These are phyloP conservation scores for Nitzschia palea DNA, from an alignment of 108 stramenopile species.

Conservation along the genomic window DNA sequence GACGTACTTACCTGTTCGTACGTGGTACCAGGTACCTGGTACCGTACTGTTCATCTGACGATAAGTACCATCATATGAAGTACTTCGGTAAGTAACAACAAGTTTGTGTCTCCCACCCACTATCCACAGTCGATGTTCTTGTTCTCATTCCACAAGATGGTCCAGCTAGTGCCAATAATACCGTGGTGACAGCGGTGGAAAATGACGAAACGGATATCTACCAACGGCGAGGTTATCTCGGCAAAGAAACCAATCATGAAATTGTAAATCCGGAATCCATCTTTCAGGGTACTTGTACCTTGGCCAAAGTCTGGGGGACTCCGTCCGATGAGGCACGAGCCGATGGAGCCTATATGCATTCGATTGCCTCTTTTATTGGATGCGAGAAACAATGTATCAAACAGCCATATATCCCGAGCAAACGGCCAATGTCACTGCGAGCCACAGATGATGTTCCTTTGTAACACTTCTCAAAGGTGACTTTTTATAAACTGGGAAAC, in stretches of 20 bases:
- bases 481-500: background rate
- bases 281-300: background rate
- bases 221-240: background rate
- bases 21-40: too few relatives aligned
- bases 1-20: too few relatives aligned
- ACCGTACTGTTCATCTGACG: too few relatives aligned
- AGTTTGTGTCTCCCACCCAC: too few relatives aligned
- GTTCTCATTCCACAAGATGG: slow-evolving; percentile 2
- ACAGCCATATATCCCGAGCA: background rate
- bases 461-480: background rate
- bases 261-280: background rate
- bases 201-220: background rate
- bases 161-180: background rate
- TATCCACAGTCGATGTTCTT: too few relatives aligned
- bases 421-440: background rate
- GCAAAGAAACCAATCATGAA: slow-evolving; percentile 12
- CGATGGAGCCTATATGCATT: background rate
- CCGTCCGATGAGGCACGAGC: background rate
- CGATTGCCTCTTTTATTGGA: slow-evolving; percentile 2
- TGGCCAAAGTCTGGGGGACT: slow-evolving; percentile 5
- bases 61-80: too few relatives aligned
- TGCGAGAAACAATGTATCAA: slow-evolving; percentile 4
- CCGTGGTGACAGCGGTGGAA: background rate
- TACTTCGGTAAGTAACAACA: too few relatives aligned
- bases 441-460: slow-evolving; percentile 6